phyloP scores from a whole-genome alignment of 164 flowering plant genomes.

The Chimonanthus praecox region DNA sequence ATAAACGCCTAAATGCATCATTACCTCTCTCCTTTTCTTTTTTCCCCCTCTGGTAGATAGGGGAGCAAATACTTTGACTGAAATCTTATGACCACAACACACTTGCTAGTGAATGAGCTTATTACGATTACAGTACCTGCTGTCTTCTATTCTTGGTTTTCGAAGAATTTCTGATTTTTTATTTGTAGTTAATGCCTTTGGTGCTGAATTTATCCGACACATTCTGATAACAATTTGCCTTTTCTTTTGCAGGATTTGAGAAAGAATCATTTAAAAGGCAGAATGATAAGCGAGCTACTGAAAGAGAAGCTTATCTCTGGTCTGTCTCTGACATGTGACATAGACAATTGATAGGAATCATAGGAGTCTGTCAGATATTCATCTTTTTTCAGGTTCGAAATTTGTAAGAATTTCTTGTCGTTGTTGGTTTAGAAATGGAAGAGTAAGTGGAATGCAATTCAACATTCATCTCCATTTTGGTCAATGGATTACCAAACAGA shows the following conservation, averaged over 20 bases:
- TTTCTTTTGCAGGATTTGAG: conserved; percentile 57
- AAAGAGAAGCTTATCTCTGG: conserved; percentile 88
- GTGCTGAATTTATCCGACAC: neutral
- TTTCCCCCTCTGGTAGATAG: too few species aligned
- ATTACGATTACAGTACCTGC: neutral
- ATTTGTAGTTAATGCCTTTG: neutral
- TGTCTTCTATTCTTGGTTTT: neutral
- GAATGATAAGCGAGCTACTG: conserved; percentile 78
- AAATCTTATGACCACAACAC: neutral
- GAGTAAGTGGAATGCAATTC: too few species aligned
- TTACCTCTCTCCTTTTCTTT: too few species aligned
- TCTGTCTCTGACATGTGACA: conserved; percentile 83
- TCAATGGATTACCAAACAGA: too few species aligned
- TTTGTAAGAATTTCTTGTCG: too few species aligned
- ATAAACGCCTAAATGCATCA: too few species aligned
- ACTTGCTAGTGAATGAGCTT: neutral
- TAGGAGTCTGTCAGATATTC: too few species aligned
- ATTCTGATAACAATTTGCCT: neutral
- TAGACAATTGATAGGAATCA: neutral
- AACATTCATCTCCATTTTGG: too few species aligned
- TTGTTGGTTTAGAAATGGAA: too few species aligned
- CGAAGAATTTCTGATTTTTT: neutral
- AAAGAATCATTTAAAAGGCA: conserved; percentile 55
- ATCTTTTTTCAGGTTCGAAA: too few species aligned
- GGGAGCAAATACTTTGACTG: too few species aligned